A percentile compares a stretch with the other conserved stretches of the same genome.
phyloP scores from a whole-genome alignment of 139 green algal genomes.

The Coelastrella sp. region DNA sequence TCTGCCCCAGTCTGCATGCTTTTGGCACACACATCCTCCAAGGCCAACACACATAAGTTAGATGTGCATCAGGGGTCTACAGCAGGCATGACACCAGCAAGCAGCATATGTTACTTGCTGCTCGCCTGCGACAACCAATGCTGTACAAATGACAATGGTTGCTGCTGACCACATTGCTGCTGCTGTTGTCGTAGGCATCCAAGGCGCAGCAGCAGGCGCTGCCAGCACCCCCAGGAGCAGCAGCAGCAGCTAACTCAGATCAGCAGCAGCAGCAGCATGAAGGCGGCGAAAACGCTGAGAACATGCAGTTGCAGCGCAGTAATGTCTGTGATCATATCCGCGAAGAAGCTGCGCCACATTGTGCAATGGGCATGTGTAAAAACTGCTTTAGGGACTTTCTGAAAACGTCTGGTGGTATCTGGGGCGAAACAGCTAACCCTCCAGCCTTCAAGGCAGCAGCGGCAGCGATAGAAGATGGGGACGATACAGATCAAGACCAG shows the following conservation, averaged over 20 bases:
- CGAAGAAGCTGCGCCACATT: constrained; percentile 47
- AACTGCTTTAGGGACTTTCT: constrained; percentile 75
- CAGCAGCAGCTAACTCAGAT: not conserved
- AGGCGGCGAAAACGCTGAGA: not conserved
- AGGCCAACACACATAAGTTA: too few species aligned
- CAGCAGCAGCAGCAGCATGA: not conserved
- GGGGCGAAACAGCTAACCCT: constrained; percentile 65
- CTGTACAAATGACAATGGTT: too few species aligned
- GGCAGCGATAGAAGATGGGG: not conserved
- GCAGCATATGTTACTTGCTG: too few species aligned
- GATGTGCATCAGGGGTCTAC: too few species aligned
- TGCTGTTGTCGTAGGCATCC: not conserved
- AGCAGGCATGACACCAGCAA: too few species aligned
- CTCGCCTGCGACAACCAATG: too few species aligned
- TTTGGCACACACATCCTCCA: too few species aligned
- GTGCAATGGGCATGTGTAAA: constrained; percentile 78
- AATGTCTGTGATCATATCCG: constrained; percentile 25
- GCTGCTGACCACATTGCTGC: too few species aligned
- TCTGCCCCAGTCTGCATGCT: too few species aligned
- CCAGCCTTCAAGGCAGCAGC: constrained; percentile 65
- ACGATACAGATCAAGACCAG: not conserved
- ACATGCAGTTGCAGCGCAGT: not conserved
- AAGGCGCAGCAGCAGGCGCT: not conserved
- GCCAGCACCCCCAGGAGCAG: not conserved
- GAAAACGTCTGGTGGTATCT: constrained; percentile 65